Base-by-base conservation (phyloP, 2,329 filamentous ascomycete species). In the Colletotrichum euphorbiae region DNA sequence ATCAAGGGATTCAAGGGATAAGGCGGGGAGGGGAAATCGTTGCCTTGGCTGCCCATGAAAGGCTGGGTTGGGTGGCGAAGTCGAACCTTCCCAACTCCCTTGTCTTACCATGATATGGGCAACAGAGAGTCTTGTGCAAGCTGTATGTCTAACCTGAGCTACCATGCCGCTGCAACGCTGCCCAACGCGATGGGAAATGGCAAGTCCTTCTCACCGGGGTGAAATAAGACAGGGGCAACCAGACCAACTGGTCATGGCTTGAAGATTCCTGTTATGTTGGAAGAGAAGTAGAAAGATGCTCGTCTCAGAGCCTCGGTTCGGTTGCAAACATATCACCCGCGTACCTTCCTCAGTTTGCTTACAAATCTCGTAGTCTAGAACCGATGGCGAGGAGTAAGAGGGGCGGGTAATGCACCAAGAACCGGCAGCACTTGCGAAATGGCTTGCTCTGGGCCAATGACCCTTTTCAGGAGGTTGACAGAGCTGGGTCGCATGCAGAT, bases 31-130 rank as follows among this genome's bases (percentile, higher is more conserved):
- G 51, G 33, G 36, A 28, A 21, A 24, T 19, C 15, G 54, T 40
- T n/a, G 21, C 21, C 40, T 31, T 57, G 38, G 40, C 40, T 31
- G 36, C 38, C 31, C 28, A 33, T 17, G n/a, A 56, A 58, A 31
- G 52, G 28, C 60, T 46, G 52, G 46, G 60, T 64, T 46, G 52
- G 46, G 60, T 64, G 60, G 65, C 65, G 60, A 42, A 64, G 52
- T 19, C 31, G 52, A 54, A 48, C 60, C 52, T 58, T 24, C 19
- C 24, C 21, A 40, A 28, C n/a, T 64, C 60, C 65, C 52, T 67
- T 59, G 38, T 17, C 31, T 31, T 45, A 57, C 59, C 28, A 31
- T 42, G 15, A 19, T 28, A 15, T 24, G 28, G 33, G 8, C n/a
- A 11, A 19, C 12, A 17, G 11, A 13, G 3, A 36, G 48, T 8